Conservation (phyloP, 1,284 basidiomycete species). For the Macrocystidia cucumis region DNA sequence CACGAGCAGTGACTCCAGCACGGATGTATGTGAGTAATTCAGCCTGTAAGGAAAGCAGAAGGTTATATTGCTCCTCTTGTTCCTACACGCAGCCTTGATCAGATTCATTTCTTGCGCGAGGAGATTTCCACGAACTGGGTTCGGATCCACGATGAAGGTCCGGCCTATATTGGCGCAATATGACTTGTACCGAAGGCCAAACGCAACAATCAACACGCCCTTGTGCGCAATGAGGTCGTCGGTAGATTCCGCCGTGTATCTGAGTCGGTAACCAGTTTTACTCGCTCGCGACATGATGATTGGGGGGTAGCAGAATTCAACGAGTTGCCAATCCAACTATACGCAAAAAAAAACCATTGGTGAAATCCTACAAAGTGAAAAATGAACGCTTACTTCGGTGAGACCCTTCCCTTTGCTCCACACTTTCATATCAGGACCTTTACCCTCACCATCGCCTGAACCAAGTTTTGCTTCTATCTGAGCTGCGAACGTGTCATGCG, state of each 20-base stretch:
- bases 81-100: conserved; percentile 40
- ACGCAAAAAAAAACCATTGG: conserved; percentile 7
- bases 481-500: conserved; percentile 80
- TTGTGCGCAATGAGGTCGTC: conserved; percentile 82
- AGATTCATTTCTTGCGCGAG: conserved; percentile 1
- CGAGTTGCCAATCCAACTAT: conserved; percentile 80
- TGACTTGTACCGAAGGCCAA: conserved; percentile 89
- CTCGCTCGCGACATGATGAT: conserved; percentile 92
- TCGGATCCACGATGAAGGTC: conserved; percentile 93
- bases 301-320: conserved; percentile 92
- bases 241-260: conserved; percentile 82
- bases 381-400: conserved; percentile 48
- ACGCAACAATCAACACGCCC: conserved; percentile 83
- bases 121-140: conserved; percentile 46
- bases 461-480: conserved; percentile 86
- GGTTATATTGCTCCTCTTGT: conserved; percentile 83
- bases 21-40: conserved; percentile 76
- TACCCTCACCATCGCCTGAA: conserved; percentile 70
- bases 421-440: conserved; percentile 83
- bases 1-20: conserved; percentile 72
- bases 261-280: conserved; percentile 79
- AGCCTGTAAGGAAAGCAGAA: conserved; percentile 74
- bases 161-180: conserved; percentile 91
- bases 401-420: conserved; percentile 77
- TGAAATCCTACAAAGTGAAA: conserved; percentile 5